Percentiles rank a stretch among this genome's conserved stretches.
phyloP scores from a whole-genome alignment of 73 alveolate genomes.

The Paramecium octaurelia region DNA sequence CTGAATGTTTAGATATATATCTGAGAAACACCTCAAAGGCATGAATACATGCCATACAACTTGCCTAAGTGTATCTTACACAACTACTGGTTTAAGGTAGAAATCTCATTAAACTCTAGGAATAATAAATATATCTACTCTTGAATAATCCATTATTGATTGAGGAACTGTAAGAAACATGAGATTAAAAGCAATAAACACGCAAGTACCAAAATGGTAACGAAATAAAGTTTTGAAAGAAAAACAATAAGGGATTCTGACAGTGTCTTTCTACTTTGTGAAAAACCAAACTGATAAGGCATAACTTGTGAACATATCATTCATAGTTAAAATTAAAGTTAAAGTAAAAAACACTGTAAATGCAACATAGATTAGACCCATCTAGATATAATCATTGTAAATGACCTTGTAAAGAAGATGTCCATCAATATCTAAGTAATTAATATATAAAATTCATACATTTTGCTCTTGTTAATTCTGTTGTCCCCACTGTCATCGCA shows the following conservation, averaged over 20 bases:
- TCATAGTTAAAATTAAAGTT: conserved; percentile 24
- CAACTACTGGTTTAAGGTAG: conserved; percentile 53
- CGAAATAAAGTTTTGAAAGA: conserved; percentile 50
- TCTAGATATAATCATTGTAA: neutral
- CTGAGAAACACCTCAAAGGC: conserved; percentile 38
- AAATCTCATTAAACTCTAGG: conserved; percentile 12
- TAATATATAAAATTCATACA: neutral
- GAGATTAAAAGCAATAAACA: conserved; percentile 21
- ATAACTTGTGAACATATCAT: conserved; percentile 58
- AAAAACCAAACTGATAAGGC: conserved; percentile 61
- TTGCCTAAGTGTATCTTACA: conserved; percentile 52
- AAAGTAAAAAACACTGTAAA: conserved; percentile 18
- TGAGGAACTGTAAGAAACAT: conserved; percentile 43
- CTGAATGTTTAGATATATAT: conserved; percentile 53
- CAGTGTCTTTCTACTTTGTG: conserved; percentile 54
- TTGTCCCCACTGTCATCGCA: neutral
- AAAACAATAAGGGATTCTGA: conserved; percentile 39
- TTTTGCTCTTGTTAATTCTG: conserved; percentile 15
- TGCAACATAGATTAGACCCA: neutral
- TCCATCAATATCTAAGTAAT: conserved; percentile 22
- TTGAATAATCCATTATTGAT: conserved; percentile 9
- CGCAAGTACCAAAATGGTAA: conserved; percentile 56
- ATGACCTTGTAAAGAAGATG: neutral
- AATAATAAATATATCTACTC: neutral
- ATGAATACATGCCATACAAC: conserved; percentile 56